Base-by-base conservation (phyloP, 164 flowering plant species). In the Pachysandra terminalis region DNA sequence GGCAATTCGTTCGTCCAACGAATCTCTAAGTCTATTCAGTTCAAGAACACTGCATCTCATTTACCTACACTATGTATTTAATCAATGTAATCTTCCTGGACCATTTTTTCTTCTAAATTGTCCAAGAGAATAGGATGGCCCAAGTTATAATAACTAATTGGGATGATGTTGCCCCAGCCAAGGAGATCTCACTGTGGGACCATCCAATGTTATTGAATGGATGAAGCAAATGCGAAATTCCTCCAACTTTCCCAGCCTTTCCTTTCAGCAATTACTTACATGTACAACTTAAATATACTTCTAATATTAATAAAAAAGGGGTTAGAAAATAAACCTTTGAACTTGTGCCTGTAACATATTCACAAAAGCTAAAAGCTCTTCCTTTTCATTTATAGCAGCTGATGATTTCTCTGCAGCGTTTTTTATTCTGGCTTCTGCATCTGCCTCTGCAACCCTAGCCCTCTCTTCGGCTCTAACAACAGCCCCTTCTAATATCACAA, bases 391-490 rank as follows among this genome's bases (percentile, higher is more conserved):
- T 19, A 74, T 68, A 74, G 95, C 85, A 76, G 82, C 82, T 27
- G 83, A 68, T 68, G 88, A 95, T 67, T 81, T 89, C 74, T 83
- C 87, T 22, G 68, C 59, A 59, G 99, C 94, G 69, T 84, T 89
- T 77, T 84, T 90, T 69, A 86, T 73, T 77, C 81, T 83, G 61
- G 90, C 80, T 77, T 84, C 96, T 71, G 90, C 86, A 75, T 81
- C 85, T 67, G 89, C 87, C 70, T 87, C 94, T 45, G 89, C 76
- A 75, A 83, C 86, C 76, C 96, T 81, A 35, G 82, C 91, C 79
- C 83, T 93, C 86, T 95, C 99, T 70, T 92, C 97, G 48, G 96
- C 98, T 77, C 98, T 84, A 51, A 88, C 84, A 66, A 86, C 90
- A 70, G 90, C 93, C 72, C 81, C 99, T 80, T 96, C 97, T 71